phyloP scores from a whole-genome alignment of 371 early-diverging fungal genomes.

The Mortierella sp. region DNA sequence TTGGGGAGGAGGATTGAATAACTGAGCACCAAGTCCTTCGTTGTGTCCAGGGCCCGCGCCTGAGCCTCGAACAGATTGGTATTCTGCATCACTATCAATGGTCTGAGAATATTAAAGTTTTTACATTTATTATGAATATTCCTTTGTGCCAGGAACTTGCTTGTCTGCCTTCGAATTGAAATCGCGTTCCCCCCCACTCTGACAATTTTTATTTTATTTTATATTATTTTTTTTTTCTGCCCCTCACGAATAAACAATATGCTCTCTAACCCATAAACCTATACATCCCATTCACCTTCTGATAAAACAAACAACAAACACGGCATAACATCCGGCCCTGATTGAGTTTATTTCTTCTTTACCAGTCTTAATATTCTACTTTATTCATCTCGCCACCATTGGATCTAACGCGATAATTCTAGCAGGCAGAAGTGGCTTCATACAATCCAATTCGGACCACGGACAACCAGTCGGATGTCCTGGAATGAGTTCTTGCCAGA shows the following conservation, averaged over 20 bases:
- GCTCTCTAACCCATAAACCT: neutral
- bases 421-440: constrained; percentile 1
- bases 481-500: constrained; percentile 55
- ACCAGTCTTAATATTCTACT: neutral
- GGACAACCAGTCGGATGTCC: constrained; percentile 32
- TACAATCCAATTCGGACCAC: neutral
- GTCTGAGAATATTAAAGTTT: too few species aligned
- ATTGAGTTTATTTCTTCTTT: neutral
- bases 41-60: too few species aligned
- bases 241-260: neutral
- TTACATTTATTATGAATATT: too few species aligned
- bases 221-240: too few species aligned
- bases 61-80: too few species aligned
- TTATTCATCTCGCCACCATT: neutral
- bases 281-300: neutral
- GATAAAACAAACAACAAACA: neutral
- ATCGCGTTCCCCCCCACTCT: neutral
- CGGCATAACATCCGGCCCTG: constrained; percentile 4
- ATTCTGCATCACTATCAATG: too few species aligned
- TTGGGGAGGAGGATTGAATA: too few species aligned
- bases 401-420: neutral
- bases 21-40: too few species aligned
- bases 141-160: too few species aligned
- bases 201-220: too few species aligned
- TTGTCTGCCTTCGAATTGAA: too few species aligned